Conservation (phyloP, 164 flowering plant species). For the Kingdonia uniflora region DNA sequence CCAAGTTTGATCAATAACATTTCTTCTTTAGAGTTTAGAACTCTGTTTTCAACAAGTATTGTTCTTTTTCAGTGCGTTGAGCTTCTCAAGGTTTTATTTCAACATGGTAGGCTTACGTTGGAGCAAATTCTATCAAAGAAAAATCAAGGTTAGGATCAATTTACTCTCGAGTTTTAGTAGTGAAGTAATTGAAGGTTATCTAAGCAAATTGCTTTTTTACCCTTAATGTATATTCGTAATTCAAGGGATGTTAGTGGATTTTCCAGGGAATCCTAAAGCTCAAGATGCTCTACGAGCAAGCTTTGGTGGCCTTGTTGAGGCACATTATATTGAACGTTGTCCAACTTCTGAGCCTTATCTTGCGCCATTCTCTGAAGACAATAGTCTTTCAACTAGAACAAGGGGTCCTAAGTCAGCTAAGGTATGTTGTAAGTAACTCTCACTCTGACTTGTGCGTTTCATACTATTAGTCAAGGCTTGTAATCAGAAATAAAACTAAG, state of each 20-base stretch:
- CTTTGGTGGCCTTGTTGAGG: slow-evolving; percentile 46
- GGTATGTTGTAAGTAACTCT: too few species aligned
- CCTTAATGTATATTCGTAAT: too few species aligned
- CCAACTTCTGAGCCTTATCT: slow-evolving; percentile 59
- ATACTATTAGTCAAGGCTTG: too few species aligned
- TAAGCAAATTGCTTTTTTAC: too few species aligned
- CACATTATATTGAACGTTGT: slow-evolving; percentile 79
- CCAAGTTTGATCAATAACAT: too few species aligned
- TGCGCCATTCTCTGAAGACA: slow-evolving; percentile 25
- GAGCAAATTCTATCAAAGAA: slow-evolving; percentile 28
- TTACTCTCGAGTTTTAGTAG: too few species aligned
- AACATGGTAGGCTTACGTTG: slow-evolving; percentile 84
- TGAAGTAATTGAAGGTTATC: too few species aligned
- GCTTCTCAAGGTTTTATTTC: slow-evolving; percentile 59
- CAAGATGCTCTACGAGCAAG: slow-evolving; percentile 34
- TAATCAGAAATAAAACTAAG: too few species aligned
- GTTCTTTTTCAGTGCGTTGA: slow-evolving; percentile 33
- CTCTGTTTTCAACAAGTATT: not conserved
- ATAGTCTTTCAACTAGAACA: slow-evolving; percentile 26
- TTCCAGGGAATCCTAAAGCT: not conserved
- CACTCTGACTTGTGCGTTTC: too few species aligned
- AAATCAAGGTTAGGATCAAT: too few species aligned
- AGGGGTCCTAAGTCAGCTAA: slow-evolving; percentile 10
- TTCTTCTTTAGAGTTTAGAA: too few species aligned
- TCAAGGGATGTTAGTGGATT: slow-evolving; percentile 8